Evolutionary conservation across 1,139 yeast genomes (phyloP), one percentile per base, ranked within the genome.

Genomic region (Kazachstania sp.): DNA sequence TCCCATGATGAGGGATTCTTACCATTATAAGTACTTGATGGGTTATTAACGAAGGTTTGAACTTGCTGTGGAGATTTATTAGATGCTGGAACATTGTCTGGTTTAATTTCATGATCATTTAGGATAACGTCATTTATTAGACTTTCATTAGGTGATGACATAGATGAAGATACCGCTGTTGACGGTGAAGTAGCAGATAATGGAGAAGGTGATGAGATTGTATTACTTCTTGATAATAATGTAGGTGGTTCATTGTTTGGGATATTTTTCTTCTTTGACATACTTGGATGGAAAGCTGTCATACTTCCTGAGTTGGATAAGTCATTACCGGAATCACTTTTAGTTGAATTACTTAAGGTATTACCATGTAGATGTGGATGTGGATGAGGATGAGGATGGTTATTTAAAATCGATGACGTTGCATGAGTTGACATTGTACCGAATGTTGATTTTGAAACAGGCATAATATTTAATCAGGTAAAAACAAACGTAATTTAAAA

Each of bases 1-100:
- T 81, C 86, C 90, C 90, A 83, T 0, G 87, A 79, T 1, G 85
- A 78, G 5, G 86, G 86, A 5, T 83, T 79, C 43, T 70, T 61
- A 7, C 35, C 35, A 16, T 31, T 23, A 20, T 11, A 23, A 3
- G 28, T 23, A 4, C 28, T 23, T 9, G 28, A 15, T 5, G 36
- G 18, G 9, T 32, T 15, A 32, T 32, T 32, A 32, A 32, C 36
- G 4, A 32, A 32, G 8, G 15, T 32, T 15, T 15, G 19, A 9
- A 9, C 36, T 32, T 32, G 19, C n/a, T 18, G 18, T 15, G 23
- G 19, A 11, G 15, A 2, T 32, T 13, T 34, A 3, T 9, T 11
- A 16, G 37, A 34, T n/a, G 11, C 13, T 13, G 13, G 34, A 2
- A 13, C 13, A 32, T 32, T 31, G 13, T 31, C 18, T 15, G 16